Evolutionary conservation across 106 monocot species (phyloP).

Genomic region (Dioscorea zingiberensis): DNA sequence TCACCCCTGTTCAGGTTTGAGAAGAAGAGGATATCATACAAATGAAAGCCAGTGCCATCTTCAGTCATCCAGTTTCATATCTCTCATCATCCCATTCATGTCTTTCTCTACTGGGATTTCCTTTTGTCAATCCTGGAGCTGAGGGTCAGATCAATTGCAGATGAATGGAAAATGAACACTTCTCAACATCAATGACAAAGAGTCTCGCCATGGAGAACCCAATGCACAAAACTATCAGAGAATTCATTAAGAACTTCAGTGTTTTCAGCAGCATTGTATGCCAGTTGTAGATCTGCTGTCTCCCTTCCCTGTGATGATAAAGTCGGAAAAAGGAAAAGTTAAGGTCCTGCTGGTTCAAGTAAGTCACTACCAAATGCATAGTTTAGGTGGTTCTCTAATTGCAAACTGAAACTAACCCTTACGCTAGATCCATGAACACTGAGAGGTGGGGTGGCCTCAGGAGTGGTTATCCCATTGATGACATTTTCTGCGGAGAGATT

Average conservation of each 20-base stretch:
- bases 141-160: not conserved
- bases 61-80: not conserved
- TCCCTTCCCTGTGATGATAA: constrained; percentile 17
- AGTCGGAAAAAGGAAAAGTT: not conserved
- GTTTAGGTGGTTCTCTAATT: not conserved
- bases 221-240: constrained; percentile 27
- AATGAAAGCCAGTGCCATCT: not conserved
- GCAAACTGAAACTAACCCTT: constrained; percentile 20
- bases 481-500: constrained; percentile 47
- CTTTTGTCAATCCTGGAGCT: not conserved
- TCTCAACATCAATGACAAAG: constrained; percentile 21
- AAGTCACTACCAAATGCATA: too few species aligned
- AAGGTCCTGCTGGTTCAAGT: too few species aligned
- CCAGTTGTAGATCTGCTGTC: not conserved
- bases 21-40: constrained; percentile 23
- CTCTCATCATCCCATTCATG: not conserved
- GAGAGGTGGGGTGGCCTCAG: constrained; percentile 16
- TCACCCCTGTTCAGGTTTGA: too few species aligned
- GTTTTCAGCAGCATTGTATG: not conserved
- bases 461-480: constrained; percentile 15
- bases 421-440: constrained; percentile 26
- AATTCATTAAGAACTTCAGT: constrained; percentile 9
- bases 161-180: not conserved
- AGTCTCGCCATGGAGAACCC: constrained; percentile 29
- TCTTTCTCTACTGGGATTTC: not conserved